Conservation (phyloP, 371 early-diverging fungal genomes). For the Lichtheimia ornata region DNA sequence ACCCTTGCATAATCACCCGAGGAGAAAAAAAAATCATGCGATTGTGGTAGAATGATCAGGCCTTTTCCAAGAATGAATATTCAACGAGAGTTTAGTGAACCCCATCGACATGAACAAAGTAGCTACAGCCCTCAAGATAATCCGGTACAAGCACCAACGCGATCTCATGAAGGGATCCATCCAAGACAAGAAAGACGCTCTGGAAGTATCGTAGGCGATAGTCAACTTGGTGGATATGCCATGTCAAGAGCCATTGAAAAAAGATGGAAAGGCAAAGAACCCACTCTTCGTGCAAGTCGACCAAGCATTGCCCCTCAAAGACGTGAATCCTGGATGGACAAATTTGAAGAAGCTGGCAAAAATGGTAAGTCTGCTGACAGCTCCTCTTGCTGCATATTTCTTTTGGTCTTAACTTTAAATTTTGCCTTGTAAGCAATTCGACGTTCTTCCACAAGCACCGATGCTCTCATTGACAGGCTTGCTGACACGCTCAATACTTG, state of each 20-base stretch:
- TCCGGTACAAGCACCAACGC: conserved; percentile 14
- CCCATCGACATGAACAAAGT: conserved; percentile 1
- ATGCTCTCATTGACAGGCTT: conserved; percentile 13
- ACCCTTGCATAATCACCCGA: no score
- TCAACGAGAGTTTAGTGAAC: background rate
- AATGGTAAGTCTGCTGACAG: conserved; percentile 12
- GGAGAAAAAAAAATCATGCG: no score
- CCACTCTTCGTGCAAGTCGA: background rate
- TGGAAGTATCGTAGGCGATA: conserved; percentile 8
- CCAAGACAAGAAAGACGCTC: background rate
- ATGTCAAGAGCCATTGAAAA: conserved; percentile 5
- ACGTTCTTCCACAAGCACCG: conserved; percentile 13
- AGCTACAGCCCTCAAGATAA: conserved; percentile 19
- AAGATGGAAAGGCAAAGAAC: conserved; percentile 10
- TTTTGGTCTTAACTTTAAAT: background rate
- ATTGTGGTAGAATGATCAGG: no score
- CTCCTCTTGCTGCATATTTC: background rate
- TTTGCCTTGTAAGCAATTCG: conserved; percentile 8
- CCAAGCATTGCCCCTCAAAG: conserved; percentile 6
- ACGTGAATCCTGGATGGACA: conserved; percentile 8
- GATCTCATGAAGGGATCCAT: background rate
- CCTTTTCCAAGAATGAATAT: background rate
- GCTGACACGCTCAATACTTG: conserved; percentile 13
- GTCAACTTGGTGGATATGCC: background rate
- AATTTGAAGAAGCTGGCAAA: conserved; percentile 12